phyloP scores from a whole-genome alignment of 495 filamentous ascomycete species.

The Penicillium steckii region DNA sequence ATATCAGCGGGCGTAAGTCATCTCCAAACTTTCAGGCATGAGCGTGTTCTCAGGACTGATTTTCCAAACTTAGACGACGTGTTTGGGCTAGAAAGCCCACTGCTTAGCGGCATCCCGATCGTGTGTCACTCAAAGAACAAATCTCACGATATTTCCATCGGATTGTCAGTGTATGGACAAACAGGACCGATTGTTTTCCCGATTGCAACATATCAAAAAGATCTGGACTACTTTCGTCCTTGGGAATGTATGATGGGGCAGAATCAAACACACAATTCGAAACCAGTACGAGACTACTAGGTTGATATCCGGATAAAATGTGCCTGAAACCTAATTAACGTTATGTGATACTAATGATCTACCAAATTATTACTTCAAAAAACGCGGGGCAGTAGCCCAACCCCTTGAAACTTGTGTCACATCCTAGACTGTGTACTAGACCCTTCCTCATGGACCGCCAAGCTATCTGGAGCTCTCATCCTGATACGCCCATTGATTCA shows the following conservation, averaged over 20 bases:
- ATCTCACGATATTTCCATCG: too few species aligned
- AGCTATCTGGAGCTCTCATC: not conserved
- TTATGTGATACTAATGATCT: not conserved
- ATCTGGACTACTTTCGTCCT: too few species aligned
- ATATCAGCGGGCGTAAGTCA: slow-evolving; percentile 16
- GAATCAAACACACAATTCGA: too few species aligned
- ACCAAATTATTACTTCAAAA: not conserved
- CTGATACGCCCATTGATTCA: not conserved
- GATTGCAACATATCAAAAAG: too few species aligned
- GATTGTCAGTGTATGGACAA: too few species aligned
- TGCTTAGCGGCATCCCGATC: not conserved
- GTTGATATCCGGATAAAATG: too few species aligned
- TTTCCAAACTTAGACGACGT: not conserved
- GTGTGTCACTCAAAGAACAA: too few species aligned
- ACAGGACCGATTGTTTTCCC: too few species aligned
- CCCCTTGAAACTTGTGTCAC: not conserved
- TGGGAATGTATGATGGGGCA: too few species aligned
- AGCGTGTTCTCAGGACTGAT: not conserved
- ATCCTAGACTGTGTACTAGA: not conserved
- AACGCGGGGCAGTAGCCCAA: not conserved
- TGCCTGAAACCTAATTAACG: too few species aligned
- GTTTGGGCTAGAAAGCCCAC: slow-evolving; percentile 23
- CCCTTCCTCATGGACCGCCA: not conserved
- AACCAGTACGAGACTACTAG: too few species aligned
- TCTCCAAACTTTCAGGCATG: not conserved